These are phyloP conservation scores for Gnomoniopsis sp. DNA, from an alignment of 2,329 filamentous ascomycete species.

Conservation along the genomic window DNA sequence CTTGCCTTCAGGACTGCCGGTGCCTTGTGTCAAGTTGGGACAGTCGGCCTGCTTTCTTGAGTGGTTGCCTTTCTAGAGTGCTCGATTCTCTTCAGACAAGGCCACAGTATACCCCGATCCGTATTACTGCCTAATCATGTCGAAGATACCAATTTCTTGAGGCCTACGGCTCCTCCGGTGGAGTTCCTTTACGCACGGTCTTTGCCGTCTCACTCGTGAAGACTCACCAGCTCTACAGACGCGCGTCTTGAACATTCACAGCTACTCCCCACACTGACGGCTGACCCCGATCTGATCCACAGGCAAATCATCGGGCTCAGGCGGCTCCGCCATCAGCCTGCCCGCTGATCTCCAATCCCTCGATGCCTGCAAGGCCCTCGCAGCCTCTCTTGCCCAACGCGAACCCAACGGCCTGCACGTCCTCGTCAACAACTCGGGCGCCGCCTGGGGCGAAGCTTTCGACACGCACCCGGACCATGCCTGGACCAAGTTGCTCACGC, in stretches of 20 bases:
- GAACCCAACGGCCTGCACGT: constrained; percentile 51
- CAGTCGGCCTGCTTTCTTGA: background rate
- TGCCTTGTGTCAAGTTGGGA: background rate
- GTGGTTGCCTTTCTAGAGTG: background rate
- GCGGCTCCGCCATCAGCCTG: constrained; percentile 52
- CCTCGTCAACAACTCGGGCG: constrained; percentile 64
- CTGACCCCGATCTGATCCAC: background rate
- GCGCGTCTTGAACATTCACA: no score
- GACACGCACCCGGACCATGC: constrained; percentile 56
- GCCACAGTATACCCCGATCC: no score
- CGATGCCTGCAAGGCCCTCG: constrained; percentile 51
- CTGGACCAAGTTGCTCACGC: constrained; percentile 58
- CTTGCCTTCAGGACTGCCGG: background rate
- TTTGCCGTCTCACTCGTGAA: no score
- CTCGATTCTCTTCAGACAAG: background rate
- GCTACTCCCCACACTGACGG: background rate
- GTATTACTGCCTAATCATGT: no score
- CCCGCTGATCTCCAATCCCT: constrained; percentile 63
- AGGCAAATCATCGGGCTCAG: constrained; percentile 20
- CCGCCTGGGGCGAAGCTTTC: constrained; percentile 60
- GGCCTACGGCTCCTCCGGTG: no score
- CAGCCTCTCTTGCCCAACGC: constrained; percentile 43
- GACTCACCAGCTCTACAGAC: no score
- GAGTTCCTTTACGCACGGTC: background rate
- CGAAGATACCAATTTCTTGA: no score